Percentiles rank a stretch among this genome's conserved stretches.
Evolutionary conservation across 177 flowering plant genomes (phyloP).

Genomic region (Tripterygium wilfordii): DNA sequence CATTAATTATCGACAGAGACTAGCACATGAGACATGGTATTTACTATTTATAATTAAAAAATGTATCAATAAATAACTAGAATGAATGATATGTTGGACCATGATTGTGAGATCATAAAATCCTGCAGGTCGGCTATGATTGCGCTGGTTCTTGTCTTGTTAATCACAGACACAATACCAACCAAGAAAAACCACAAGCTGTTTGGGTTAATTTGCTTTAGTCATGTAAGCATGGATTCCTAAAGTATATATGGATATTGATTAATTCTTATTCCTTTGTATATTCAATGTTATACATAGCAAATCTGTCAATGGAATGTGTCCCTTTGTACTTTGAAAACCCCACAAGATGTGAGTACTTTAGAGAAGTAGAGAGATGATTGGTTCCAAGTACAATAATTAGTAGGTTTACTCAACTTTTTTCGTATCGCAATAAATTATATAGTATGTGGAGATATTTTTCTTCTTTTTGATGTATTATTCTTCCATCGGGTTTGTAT

Average conservation of each 20-base stretch:
- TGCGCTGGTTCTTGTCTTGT: conserved; percentile 30
- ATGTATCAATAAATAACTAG: neutral
- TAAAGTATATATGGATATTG: conserved; percentile 11
- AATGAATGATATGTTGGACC: neutral
- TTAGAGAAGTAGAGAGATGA: conserved; percentile 2
- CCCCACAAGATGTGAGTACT: neutral
- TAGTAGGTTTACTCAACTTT: too few relatives aligned
- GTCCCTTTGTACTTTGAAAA: conserved; percentile 7
- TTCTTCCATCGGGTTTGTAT: too few relatives aligned
- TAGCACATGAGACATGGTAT: conserved; percentile 19
- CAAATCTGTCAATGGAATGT: neutral
- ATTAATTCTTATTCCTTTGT: conserved; percentile 20
- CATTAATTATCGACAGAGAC: conserved; percentile 3
- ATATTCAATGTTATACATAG: neutral
- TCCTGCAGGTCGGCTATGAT: conserved; percentile 29
- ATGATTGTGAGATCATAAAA: conserved; percentile 18
- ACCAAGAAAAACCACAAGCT: conserved; percentile 13
- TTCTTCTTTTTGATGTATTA: too few relatives aligned
- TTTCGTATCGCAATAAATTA: too few relatives aligned
- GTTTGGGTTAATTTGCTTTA: too few relatives aligned
- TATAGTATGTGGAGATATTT: too few relatives aligned
- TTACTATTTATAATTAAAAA: neutral
- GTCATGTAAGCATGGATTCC: conserved; percentile 7
- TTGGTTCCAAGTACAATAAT: too few relatives aligned
- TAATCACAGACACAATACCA: conserved; percentile 26